Evolutionary conservation across 768 basidiomycete species (phyloP).

Genomic region (Trichaptum fuscoviolaceum): DNA sequence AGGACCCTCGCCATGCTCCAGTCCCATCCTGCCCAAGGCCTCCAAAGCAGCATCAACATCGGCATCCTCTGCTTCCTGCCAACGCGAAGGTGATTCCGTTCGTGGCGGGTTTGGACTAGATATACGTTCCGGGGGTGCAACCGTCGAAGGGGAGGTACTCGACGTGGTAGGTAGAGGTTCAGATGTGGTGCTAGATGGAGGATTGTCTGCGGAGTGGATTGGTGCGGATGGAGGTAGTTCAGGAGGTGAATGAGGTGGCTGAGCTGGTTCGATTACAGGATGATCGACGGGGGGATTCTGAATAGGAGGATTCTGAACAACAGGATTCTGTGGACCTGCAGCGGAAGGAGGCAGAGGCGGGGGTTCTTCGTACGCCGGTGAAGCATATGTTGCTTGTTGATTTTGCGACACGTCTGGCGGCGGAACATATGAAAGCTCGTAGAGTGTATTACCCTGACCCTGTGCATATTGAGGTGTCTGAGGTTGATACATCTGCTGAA

Average conservation of each 20-base stretch:
- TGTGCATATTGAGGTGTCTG: not conserved
- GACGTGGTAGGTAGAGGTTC: not conserved
- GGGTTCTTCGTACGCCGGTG: not conserved
- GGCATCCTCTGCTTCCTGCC: not conserved
- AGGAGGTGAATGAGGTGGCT: not conserved
- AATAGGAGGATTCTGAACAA: not conserved
- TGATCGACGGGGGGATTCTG: not conserved
- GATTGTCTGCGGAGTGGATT: not conserved
- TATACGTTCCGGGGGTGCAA: not conserved
- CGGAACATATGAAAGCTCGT: not conserved
- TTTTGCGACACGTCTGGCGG: not conserved
- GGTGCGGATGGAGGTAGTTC: not conserved
- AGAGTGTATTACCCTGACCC: not conserved
- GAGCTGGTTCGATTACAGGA: not conserved
- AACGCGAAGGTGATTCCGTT: not conserved
- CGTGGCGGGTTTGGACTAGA: not conserved
- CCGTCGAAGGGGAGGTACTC: not conserved
- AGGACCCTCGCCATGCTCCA: not conserved
- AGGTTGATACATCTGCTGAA: not conserved
- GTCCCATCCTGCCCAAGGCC: not conserved
- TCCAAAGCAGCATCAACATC: not conserved
- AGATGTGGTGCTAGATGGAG: not conserved
- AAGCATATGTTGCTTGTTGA: not conserved
- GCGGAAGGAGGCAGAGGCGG: not conserved
- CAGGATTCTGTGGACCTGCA: not conserved